Evolutionary conservation across 2,329 filamentous ascomycete genomes (phyloP), one percentile per base, ranked within the genome.

Genomic region (Drechslera avenae): DNA sequence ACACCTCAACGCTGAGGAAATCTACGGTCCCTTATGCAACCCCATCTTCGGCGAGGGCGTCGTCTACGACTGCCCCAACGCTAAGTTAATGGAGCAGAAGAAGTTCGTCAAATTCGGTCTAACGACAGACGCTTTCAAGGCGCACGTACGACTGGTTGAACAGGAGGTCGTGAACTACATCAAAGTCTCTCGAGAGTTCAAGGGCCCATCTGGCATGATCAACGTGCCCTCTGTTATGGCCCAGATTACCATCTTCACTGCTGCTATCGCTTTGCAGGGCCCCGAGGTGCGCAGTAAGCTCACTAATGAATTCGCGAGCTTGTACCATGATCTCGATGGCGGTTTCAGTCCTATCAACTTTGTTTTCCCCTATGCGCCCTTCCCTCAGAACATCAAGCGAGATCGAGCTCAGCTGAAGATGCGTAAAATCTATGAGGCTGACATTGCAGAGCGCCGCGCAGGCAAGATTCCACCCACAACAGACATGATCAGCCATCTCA

Each of bases 21-120:
- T 39, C 19, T 39, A 39, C 36, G 36, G 36, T 16, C 36, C 36
- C 36, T 19, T 39, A 19, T 39, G 36, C 18, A 39, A 39, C 19
- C 36, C 36, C 16, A 19, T 39, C 36, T 39, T 39, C 19, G 36
- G 36, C 21, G 36, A 39, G 36, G 36, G 36, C 23, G 62, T 67
- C 23, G 59, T 65, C 9, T 67, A 67, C 36, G 64, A 67, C 40
- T 67, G 63, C 35, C 62, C 63, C 7, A 67, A 67, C 33, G 37
- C 58, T 3, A 65, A 65, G 41, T 44, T 67, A 9, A 66, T 67
- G 56, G 64, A 67, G 41, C 63, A 67, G 56, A 67, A 67, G 59
- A 66, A 60, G 35, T 89, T 90, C 68, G 87, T 89, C 83, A 90
- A 90, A 73, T 82, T 86, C 63, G 86, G 86, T 53, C 81, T 90